Percentiles rank a stretch among this genome's conserved stretches.
phyloP scores from a whole-genome alignment of 2,329 filamentous ascomycete genomes.

The Coniochaeta pulveracea region DNA sequence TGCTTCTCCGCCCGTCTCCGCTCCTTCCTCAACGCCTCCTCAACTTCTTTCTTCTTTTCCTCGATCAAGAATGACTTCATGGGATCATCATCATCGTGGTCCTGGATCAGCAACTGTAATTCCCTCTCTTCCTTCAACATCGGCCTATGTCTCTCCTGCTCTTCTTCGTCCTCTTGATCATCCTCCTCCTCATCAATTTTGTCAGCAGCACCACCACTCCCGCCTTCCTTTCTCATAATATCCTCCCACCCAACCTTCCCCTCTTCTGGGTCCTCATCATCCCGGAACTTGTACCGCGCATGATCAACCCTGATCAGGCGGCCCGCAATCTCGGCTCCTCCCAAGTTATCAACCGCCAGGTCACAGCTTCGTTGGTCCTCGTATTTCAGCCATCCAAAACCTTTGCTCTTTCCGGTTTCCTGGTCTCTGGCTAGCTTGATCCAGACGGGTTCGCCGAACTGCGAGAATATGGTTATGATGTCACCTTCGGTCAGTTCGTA shows the following conservation, averaged over 20 bases:
- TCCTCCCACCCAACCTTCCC: constrained; percentile 48
- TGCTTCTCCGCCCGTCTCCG: constrained; percentile 38
- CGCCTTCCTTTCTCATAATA: constrained; percentile 40
- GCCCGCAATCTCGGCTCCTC: constrained; percentile 73
- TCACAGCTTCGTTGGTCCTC: constrained; percentile 96
- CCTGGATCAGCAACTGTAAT: constrained; percentile 59
- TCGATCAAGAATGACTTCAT: constrained; percentile 90
- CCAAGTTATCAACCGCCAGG: constrained; percentile 89
- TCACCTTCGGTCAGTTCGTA: constrained; percentile 93
- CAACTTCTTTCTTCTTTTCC: constrained; percentile 83
- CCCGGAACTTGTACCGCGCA: constrained; percentile 77
- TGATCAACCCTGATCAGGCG: constrained; percentile 82
- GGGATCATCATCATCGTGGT: constrained; percentile 90
- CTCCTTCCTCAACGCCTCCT: constrained; percentile 50
- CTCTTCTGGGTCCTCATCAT: constrained; percentile 59
- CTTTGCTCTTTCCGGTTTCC: constrained; percentile 88
- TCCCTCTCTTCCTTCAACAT: constrained; percentile 75
- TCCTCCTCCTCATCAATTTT: constrained; percentile 30
- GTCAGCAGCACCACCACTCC: constrained; percentile 20
- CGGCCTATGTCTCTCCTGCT: constrained; percentile 35
- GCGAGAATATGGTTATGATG: constrained; percentile 90
- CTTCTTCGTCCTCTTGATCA: constrained; percentile 31
- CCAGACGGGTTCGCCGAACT: constrained; percentile 91
- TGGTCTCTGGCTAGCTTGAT: constrained; percentile 89
- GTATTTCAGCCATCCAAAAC: constrained; percentile 95